Conservation (phyloP, 164 flowering plant species). For the Echeveria elegans region DNA sequence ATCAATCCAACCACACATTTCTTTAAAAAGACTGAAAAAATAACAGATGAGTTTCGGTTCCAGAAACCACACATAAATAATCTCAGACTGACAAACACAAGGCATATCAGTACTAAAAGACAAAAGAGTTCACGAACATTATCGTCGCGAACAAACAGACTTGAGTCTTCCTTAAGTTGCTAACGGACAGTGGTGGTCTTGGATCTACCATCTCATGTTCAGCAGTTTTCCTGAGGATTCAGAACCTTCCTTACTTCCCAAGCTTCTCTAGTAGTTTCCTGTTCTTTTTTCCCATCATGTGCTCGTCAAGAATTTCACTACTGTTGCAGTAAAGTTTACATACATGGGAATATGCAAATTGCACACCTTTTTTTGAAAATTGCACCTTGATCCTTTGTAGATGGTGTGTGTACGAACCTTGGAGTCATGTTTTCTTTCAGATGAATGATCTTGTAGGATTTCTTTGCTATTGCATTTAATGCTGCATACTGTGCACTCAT, state of each 20-base stretch:
- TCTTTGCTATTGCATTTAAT: slow-evolving; percentile 22
- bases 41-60: no score
- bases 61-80: no score
- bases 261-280: slow-evolving; percentile 20
- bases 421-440: slow-evolving; percentile 22
- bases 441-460: slow-evolving; percentile 13
- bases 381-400: neutral
- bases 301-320: slow-evolving; percentile 14
- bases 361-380: slow-evolving; percentile 11
- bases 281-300: slow-evolving; percentile 19
- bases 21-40: no score
- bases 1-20: no score
- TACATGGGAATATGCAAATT: slow-evolving; percentile 25
- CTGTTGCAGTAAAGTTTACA: slow-evolving; percentile 22
- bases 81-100: no score
- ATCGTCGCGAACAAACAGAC: no score
- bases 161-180: neutral
- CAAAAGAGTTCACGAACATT: no score
- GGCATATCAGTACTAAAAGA: no score
- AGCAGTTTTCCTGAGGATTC: slow-evolving; percentile 13
- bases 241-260: slow-evolving; percentile 30
- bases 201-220: neutral
- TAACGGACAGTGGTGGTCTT: neutral
- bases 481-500: slow-evolving; percentile 19
- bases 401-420: slow-evolving; percentile 10